These are phyloP conservation scores for Neurospora tetrasperma DNA, from an alignment of 495 filamentous ascomycete species.

Conservation along the genomic window DNA sequence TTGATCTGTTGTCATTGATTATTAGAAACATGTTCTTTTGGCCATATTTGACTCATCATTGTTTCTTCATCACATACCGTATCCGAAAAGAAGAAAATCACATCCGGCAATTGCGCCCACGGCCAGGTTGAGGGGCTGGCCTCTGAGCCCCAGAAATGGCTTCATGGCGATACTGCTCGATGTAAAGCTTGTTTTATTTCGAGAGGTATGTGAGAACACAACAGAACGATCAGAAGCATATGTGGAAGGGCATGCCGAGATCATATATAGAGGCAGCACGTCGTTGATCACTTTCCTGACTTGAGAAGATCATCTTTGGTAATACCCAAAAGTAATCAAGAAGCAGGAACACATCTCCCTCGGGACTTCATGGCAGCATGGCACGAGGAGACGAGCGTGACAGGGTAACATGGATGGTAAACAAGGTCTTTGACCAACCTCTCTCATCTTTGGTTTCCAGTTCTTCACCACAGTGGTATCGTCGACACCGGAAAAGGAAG, in stretches of 20 bases:
- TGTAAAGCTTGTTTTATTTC: neutral
- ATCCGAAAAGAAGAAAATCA: constrained; percentile 51
- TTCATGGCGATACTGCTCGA: constrained; percentile 18
- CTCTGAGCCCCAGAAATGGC: constrained; percentile 56
- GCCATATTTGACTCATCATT: neutral
- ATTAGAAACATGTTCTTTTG: neutral
- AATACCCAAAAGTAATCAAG: neutral
- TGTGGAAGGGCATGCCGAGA: neutral
- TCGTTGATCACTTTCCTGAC: neutral
- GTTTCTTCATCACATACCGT: constrained; percentile 20
- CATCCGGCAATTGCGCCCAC: constrained; percentile 59
- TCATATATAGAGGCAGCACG: neutral
- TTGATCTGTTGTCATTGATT: constrained; percentile 19
- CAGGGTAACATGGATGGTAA: neutral
- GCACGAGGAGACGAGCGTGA: neutral
- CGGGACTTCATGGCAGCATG: neutral
- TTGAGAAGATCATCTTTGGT: neutral
- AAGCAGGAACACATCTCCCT: neutral
- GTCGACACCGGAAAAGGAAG: neutral
- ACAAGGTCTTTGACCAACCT: neutral
- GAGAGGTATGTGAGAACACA: neutral
- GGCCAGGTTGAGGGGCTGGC: constrained; percentile 54
- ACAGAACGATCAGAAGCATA: neutral
- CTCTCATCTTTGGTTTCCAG: neutral
- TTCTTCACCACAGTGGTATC: neutral